Conservation (phyloP, 2,329 filamentous ascomycete genomes). For the Pseudonectria foliicola region DNA sequence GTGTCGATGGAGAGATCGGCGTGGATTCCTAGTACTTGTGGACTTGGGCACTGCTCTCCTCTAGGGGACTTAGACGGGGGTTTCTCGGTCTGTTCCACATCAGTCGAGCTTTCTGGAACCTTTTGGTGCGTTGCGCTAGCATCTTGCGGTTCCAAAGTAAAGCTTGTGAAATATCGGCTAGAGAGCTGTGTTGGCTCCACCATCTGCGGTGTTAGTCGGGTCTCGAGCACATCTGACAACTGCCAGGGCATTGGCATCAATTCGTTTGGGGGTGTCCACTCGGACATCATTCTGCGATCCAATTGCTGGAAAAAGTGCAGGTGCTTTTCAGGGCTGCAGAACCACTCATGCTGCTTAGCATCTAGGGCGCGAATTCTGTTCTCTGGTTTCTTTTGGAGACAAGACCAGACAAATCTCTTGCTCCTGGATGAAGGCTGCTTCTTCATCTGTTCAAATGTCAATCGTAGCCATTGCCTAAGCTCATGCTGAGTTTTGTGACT, state of each 20-base stretch:
- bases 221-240: slow-evolving; percentile 20
- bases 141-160: background rate
- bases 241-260: slow-evolving; percentile 28
- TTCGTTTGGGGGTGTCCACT: slow-evolving; percentile 20
- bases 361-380: slow-evolving; percentile 22
- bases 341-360: slow-evolving; percentile 27
- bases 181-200: slow-evolving; percentile 4
- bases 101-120: background rate
- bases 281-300: slow-evolving; percentile 21
- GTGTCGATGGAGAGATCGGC: background rate
- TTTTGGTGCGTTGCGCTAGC: background rate
- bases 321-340: slow-evolving; percentile 26
- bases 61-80: too few relatives aligned
- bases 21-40: too few relatives aligned
- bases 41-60: too few relatives aligned
- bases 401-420: slow-evolving; percentile 24
- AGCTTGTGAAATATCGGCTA: slow-evolving; percentile 13
- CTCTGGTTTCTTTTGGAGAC: slow-evolving; percentile 22
- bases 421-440: slow-evolving; percentile 18
- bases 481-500: slow-evolving; percentile 21
- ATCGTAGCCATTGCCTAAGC: slow-evolving; percentile 14
- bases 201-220: slow-evolving; percentile 1
- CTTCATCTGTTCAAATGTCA: slow-evolving; percentile 7
- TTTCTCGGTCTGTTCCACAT: too few relatives aligned
- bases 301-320: slow-evolving; percentile 25